Conservation (phyloP, 306 rosid genomes). For the Leucaena leucocephala region DNA sequence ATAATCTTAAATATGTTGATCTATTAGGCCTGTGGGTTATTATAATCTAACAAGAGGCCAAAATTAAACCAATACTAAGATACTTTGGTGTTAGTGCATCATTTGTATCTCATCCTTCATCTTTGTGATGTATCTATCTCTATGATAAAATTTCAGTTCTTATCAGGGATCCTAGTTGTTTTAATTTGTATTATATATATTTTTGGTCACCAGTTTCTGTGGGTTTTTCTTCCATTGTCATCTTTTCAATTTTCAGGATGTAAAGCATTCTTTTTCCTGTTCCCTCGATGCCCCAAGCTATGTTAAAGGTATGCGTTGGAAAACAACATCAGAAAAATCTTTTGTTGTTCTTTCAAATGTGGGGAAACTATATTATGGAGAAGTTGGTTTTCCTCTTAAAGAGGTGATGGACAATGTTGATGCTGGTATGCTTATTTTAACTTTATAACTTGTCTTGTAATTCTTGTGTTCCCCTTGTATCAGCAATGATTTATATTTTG, state of each 20-base stretch:
- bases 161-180: neutral
- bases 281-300: slow-evolving; percentile 52
- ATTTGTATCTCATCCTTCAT: neutral
- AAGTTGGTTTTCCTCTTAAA: slow-evolving; percentile 48
- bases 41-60: neutral
- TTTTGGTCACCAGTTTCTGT: neutral
- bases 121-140: neutral
- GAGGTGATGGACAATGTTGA: slow-evolving; percentile 64
- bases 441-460: slow-evolving; percentile 5
- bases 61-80: neutral
- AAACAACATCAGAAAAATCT: slow-evolving; percentile 49
- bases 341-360: slow-evolving; percentile 68
- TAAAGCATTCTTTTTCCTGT: slow-evolving; percentile 52
- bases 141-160: neutral
- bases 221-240: slow-evolving; percentile 7
- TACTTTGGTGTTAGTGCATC: neutral
- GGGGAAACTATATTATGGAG: slow-evolving; percentile 65
- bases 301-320: slow-evolving; percentile 81
- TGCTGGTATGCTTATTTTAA: slow-evolving; percentile 65
- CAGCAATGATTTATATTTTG: slow-evolving; percentile 3
- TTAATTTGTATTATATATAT: slow-evolving; percentile 23
- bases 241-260: slow-evolving; percentile 54
- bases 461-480: neutral
- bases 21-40: neutral
- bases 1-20: neutral